Evolutionary conservation across 768 basidiomycete genomes (phyloP), one percentile per base, ranked within the genome.

Genomic region (Lyophyllum shimeji): DNA sequence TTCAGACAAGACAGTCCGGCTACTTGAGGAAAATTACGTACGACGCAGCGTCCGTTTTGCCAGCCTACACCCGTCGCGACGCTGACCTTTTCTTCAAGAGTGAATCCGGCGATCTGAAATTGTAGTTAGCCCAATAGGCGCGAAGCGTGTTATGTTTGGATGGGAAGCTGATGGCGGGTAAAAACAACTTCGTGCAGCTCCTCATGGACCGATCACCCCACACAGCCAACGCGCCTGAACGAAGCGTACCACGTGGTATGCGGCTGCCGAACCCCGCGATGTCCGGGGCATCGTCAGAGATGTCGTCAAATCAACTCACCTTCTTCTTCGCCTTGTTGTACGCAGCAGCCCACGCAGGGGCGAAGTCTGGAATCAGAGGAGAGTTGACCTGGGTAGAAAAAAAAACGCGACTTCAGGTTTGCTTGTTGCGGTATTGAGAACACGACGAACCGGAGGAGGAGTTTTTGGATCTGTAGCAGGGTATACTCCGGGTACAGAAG

Each of bases 11-110:
- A 25, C 11, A 7, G 33, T 31, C 24, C 15, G 18, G 20, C 24
- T 15, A 44, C 6, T 47, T 17, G 12, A 18, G 21, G 11, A 21
- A 18, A 15, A 25, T 13, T n/a, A 52, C 79, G 60, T 64, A 82
- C 90, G 12, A 91, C 87, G 65, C 90, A 92, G 1, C 75, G 80
- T 1, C 88, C 88, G 51, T 69, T 71, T 65, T 63, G 62, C 85
- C 85, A 87, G n/a, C 84, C 84, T 1, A 87, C 78, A 39, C 88
- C 89, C 5, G 87, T 90, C 11, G 78, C 77, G 3, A 86, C 67
- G 46, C 78, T 84, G 7, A 82, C 81, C 65, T 89, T 90, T 67
- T 88, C 80, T 53, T 85, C 80, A 25, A 88, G 70, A 7, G 83
- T 77, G 52, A 82, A 81, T 13, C 61, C 60, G 2, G 79, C 65